Evolutionary conservation across 768 basidiomycete species (phyloP), one percentile per base, ranked within the genome.

Genomic region (Trametes villosa): DNA sequence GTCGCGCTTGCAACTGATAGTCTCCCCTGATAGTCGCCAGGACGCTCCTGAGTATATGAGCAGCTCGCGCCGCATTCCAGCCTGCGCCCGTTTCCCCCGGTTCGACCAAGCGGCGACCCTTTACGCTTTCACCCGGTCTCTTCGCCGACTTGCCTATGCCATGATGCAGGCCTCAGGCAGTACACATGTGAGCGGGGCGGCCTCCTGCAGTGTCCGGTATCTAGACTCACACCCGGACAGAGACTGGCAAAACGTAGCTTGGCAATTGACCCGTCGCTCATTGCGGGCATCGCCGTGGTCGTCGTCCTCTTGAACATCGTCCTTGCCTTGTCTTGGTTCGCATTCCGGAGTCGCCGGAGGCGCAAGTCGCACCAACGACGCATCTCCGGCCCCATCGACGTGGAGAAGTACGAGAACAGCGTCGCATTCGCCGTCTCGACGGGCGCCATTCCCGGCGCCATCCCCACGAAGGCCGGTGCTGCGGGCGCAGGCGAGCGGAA

Each of bases 211-310:
- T 31, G 20, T 57, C 40, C 46, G 55, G 60, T 33, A 34, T 62
- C 41, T 34, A 64, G 50, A 55, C 52, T 60, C 20, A 54, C 38
- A 24, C 33, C 48, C 55, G 30, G 42, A n/a, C 51, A 62, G 64
- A 58, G 48, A 24, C 40, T 55, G 34, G 47, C 51, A 9, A 63
- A 63, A 53, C 62, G 65, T 15, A n/a, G 53, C 57, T 9, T 53
- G n/a, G 22, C 55, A 13, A 36, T 66, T 20, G 52, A 57, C 11
- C 59, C 57, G 13, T 34, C 59, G 22, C 33, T 61, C 34, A 57
- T 67, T 29, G 63, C 54, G 24, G 64, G 59, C 33, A 64, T 63
- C 45, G 51, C 63, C 46, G 66, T 48, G 29, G 61, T 55, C 11
- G 61, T 52, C 9, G 59, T 62, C 13, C 54, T 36, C 17, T 45